phyloP scores from a whole-genome alignment of 176 grass and related monocot species.

The Luzula sylvatica region DNA sequence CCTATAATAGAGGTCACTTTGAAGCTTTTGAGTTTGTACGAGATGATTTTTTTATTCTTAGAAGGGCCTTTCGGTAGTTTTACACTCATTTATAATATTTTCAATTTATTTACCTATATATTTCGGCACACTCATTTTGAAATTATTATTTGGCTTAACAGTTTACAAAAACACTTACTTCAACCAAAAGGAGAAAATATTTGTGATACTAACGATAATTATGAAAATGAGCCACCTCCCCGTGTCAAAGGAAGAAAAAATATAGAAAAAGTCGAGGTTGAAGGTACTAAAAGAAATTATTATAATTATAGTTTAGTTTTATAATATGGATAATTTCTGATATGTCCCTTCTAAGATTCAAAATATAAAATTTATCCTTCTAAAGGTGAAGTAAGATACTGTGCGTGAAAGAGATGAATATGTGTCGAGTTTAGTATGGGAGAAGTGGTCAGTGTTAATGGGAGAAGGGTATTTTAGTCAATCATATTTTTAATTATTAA shows the following conservation, averaged over 20 bases:
- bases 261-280: constrained; percentile 69
- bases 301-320: background rate
- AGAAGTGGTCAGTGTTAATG: no score
- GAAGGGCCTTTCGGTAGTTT: constrained; percentile 76
- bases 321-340: background rate
- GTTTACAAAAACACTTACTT: constrained; percentile 81
- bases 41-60: constrained; percentile 68
- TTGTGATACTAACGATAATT: constrained; percentile 31
- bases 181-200: constrained; percentile 47
- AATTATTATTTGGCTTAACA: constrained; percentile 35
- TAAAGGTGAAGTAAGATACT: no score
- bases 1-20: constrained; percentile 74
- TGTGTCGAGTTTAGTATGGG: no score
- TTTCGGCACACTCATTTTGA: no score
- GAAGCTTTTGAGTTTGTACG: constrained; percentile 82
- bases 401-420: no score
- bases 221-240: constrained; percentile 58
- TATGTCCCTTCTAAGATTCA: no score
- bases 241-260: constrained; percentile 54
- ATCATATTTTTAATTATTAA: no score
- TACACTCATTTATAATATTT: background rate
- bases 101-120: background rate
- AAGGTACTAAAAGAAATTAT: constrained; percentile 71
- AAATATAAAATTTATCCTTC: no score
- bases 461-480: no score